phyloP scores from a whole-genome alignment of 768 basidiomycete species.

The Coprinopsis cinerea region DNA sequence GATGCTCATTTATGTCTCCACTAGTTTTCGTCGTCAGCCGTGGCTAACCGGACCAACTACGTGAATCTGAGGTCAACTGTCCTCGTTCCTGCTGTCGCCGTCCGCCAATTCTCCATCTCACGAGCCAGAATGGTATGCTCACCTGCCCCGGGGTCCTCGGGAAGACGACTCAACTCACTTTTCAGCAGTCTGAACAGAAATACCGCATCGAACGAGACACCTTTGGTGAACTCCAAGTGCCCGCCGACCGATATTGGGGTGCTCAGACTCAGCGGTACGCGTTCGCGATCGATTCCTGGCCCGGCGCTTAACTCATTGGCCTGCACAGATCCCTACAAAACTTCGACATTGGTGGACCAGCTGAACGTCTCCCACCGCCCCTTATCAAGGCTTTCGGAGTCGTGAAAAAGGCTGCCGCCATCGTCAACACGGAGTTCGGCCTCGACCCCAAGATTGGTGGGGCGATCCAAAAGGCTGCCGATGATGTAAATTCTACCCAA shows the following conservation, averaged over 20 bases:
- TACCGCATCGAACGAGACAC: constrained; percentile 88
- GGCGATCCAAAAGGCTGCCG: constrained; percentile 89
- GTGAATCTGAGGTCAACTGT: constrained; percentile 3
- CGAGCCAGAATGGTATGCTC: constrained; percentile 22
- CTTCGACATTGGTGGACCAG: constrained; percentile 95
- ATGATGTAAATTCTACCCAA: constrained; percentile 58
- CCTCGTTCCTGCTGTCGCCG: constrained; percentile 4
- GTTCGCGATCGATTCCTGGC: background rate
- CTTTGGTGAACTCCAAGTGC: constrained; percentile 90
- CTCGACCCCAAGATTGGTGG: constrained; percentile 81
- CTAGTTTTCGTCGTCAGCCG: constrained; percentile 10
- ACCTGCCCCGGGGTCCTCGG: background rate
- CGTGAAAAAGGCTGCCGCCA: constrained; percentile 92
- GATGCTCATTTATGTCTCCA: constrained; percentile 20
- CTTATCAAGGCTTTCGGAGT: constrained; percentile 97
- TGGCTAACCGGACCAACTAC: constrained; percentile 6
- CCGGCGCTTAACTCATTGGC: background rate
- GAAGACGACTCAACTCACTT: background rate
- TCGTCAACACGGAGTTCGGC: constrained; percentile 87
- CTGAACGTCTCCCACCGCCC: constrained; percentile 91
- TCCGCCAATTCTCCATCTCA: constrained; percentile 29
- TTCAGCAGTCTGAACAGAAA: constrained; percentile 35
- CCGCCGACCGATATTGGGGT: constrained; percentile 82
- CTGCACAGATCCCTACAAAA: constrained; percentile 87
- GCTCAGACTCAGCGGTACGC: constrained; percentile 91